Conservation (phyloP, 1,284 basidiomycete species). For the Cystobasidiaceae sp. region DNA sequence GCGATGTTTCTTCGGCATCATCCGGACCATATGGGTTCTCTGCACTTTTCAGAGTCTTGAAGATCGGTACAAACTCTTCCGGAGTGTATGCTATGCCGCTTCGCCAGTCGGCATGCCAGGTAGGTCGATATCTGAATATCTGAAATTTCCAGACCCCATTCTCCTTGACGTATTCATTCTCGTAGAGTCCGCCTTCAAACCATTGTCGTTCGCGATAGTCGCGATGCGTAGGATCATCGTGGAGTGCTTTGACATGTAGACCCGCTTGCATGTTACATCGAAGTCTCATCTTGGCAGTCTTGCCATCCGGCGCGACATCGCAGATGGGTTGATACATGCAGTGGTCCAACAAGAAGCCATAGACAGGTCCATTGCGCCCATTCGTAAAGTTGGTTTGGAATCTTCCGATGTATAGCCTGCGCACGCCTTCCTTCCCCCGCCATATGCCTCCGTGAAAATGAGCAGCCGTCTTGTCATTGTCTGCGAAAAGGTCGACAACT, state of each 20-base stretch:
- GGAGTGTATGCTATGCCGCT: constrained; percentile 1
- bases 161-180: constrained; percentile 4
- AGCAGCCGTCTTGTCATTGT: not conserved
- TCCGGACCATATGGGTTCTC: not conserved
- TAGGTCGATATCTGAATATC: not conserved
- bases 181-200: constrained; percentile 8
- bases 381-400: constrained; percentile 7
- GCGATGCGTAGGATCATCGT: not conserved
- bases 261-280: constrained; percentile 16
- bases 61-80: not conserved
- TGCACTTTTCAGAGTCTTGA: not conserved
- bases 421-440: not conserved
- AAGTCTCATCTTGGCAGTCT: constrained; percentile 1
- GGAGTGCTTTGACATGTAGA: not conserved
- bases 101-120: constrained; percentile 2
- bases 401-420: constrained; percentile 1
- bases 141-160: constrained; percentile 8
- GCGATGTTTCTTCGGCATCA: not conserved
- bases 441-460: constrained; percentile 10
- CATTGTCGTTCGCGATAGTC: constrained; percentile 1
- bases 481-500: constrained; percentile 13
- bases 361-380: constrained; percentile 19
- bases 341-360: constrained; percentile 13
- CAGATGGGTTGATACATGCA: constrained; percentile 5
- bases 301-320: constrained; percentile 5